Evolutionary conservation across 768 basidiomycete species (phyloP).

Genomic region (Lactarius akahatsu): DNA sequence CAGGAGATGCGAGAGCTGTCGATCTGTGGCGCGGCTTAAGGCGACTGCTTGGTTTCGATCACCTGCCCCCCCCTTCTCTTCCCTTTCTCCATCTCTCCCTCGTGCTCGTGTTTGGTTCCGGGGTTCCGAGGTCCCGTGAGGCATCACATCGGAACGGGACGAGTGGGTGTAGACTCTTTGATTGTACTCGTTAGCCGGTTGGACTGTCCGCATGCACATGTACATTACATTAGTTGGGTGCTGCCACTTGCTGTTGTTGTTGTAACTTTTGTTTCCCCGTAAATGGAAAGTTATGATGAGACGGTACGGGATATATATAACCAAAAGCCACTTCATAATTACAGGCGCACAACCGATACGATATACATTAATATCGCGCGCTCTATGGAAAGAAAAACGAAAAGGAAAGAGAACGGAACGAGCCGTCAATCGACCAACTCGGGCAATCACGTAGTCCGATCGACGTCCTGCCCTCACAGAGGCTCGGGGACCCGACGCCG

Average conservation of each 20-base stretch:
- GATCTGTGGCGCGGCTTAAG: conserved; percentile 70
- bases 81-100: neutral
- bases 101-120: conserved; percentile 2
- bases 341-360: conserved; percentile 13
- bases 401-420: neutral
- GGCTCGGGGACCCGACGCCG: conserved; percentile 8
- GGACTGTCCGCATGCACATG: conserved; percentile 11
- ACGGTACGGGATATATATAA: neutral
- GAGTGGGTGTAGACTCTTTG: neutral
- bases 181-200: conserved; percentile 9
- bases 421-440: neutral
- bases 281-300: conserved; percentile 1
- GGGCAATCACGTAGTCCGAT: neutral
- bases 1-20: conserved; percentile 96
- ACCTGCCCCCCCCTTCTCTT: neutral
- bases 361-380: conserved; percentile 20
- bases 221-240: conserved; percentile 13
- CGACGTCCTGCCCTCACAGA: conserved; percentile 7
- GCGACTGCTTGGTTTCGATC: neutral
- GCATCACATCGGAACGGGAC: conserved; percentile 8
- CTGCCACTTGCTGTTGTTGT: conserved; percentile 3
- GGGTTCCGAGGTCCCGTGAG: conserved; percentile 3
- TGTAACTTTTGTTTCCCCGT: conserved; percentile 6
- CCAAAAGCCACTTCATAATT: conserved; percentile 19
- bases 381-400: neutral